Evolutionary conservation across 768 basidiomycete genomes (phyloP).

Genomic region (Botryobasidium botryosum): DNA sequence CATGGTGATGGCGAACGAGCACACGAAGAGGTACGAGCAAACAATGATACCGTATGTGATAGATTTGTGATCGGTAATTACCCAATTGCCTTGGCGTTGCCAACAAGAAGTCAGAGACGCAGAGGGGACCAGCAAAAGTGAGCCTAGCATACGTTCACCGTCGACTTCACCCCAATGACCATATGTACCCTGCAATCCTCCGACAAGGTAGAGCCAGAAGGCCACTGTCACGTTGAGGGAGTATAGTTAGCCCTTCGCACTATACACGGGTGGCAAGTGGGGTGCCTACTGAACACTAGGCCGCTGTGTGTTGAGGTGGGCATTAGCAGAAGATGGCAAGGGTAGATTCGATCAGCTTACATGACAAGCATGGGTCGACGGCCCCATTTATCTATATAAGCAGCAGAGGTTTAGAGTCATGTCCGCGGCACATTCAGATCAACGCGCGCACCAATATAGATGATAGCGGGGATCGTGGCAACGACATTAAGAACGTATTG

Average conservation of each 20-base stretch:
- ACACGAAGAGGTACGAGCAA: constrained; percentile 62
- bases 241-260: no score
- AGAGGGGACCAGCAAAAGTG: no score
- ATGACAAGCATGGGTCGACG: constrained; percentile 62
- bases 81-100: constrained; percentile 29
- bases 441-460: no score
- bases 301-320: no score
- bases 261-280: no score
- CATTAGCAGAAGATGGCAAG: no score
- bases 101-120: constrained; percentile 19
- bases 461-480: constrained; percentile 28
- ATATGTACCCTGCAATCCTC: constrained; percentile 50
- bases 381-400: constrained; percentile 65
- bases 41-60: constrained; percentile 59
- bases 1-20: constrained; percentile 53
- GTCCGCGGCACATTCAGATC: no score
- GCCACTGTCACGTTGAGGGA: no score
- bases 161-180: constrained; percentile 43
- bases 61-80: constrained; percentile 35
- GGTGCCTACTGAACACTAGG: no score
- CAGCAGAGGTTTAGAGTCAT: constrained; percentile 22
- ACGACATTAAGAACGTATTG: constrained; percentile 32
- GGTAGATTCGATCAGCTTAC: no score
- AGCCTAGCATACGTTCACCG: no score
- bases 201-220: constrained; percentile 62